Conservation (phyloP, 768 basidiomycete species). For the Serendipita sp. region DNA sequence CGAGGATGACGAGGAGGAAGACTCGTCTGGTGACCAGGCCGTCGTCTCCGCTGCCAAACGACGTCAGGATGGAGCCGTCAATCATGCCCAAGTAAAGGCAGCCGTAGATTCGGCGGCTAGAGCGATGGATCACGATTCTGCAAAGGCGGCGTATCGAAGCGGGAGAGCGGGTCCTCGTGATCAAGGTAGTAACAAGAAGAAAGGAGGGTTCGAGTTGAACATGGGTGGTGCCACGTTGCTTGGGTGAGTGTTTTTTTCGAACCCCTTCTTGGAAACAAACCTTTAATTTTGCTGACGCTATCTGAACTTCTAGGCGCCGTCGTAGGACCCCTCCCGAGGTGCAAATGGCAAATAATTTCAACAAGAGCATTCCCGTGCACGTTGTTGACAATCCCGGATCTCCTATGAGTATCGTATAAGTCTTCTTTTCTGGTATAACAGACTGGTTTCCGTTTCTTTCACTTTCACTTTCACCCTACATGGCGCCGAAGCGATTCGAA, state of each 20-base stretch:
- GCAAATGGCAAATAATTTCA: neutral
- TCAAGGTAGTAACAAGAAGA: constrained; percentile 14
- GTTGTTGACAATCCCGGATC: neutral
- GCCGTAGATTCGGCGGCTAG: constrained; percentile 11
- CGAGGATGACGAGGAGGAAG: constrained; percentile 71
- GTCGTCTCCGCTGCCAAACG: constrained; percentile 32
- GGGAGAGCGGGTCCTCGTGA: constrained; percentile 61
- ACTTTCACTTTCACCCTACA: too few species aligned
- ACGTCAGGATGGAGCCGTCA: constrained; percentile 18
- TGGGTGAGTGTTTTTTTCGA: constrained; percentile 20
- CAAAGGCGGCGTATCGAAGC: constrained; percentile 28
- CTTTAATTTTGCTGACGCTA: neutral
- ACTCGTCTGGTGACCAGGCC: constrained; percentile 29
- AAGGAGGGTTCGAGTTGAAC: constrained; percentile 58
- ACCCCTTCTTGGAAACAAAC: too few species aligned
- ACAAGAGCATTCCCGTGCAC: neutral
- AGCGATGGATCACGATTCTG: constrained; percentile 19
- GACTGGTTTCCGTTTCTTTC: too few species aligned
- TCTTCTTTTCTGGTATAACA: too few species aligned
- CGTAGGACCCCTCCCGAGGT: neutral
- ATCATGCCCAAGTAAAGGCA: constrained; percentile 13
- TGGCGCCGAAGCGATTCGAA: too few species aligned
- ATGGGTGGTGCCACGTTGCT: constrained; percentile 75
- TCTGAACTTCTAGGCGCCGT: neutral
- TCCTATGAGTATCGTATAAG: neutral